phyloP scores from a whole-genome alignment of 495 filamentous ascomycete genomes.

The Hypoxylon perforatum region DNA sequence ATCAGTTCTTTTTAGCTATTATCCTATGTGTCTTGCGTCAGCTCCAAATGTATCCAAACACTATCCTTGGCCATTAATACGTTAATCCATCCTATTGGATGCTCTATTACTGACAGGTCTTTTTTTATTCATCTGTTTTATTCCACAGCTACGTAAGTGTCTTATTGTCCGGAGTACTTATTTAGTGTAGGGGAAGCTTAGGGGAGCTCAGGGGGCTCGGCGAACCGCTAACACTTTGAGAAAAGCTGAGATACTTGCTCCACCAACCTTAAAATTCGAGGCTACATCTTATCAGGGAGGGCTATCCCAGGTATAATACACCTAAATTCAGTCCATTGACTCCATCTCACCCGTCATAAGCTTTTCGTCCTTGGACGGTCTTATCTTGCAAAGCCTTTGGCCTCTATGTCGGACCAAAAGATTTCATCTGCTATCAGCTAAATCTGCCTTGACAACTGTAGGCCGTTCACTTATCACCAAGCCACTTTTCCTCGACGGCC shows the following conservation, averaged over 20 bases:
- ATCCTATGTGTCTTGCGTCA: constrained; percentile 29
- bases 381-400: background rate
- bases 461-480: no score
- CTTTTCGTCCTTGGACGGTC: constrained; percentile 22
- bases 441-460: background rate
- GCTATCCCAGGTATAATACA: constrained; percentile 20
- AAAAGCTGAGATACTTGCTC: constrained; percentile 16
- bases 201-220: constrained; percentile 6
- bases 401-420: background rate
- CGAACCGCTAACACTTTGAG: constrained; percentile 11
- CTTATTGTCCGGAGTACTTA: no score
- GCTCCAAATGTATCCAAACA: constrained; percentile 19
- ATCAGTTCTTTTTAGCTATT: no score
- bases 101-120: background rate
- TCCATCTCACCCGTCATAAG: constrained; percentile 24
- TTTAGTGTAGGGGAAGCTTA: background rate
- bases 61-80: background rate
- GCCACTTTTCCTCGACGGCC: background rate
- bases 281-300: constrained; percentile 18
- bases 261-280: constrained; percentile 37
- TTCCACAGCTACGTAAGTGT: no score
- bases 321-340: constrained; percentile 26
- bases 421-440: background rate
- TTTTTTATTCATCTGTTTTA: background rate
- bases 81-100: constrained; percentile 15